These are phyloP conservation scores for Cudoniella acicularis DNA, from an alignment of 495 filamentous ascomycete species.

Conservation along the genomic window DNA sequence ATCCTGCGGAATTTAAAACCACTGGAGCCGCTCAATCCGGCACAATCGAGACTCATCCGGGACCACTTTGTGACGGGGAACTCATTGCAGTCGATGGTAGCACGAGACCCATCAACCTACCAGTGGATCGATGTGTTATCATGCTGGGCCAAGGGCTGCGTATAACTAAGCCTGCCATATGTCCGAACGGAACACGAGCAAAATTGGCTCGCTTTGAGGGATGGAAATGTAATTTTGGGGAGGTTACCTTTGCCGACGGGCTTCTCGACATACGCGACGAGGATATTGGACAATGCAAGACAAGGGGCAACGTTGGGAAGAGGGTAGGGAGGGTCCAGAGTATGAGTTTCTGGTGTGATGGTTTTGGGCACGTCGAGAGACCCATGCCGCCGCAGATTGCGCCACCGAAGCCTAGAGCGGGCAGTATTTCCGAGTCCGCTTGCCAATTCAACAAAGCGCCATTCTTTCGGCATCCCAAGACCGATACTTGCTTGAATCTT, in stretches of 20 bases:
- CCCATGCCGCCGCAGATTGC: neutral
- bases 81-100: neutral
- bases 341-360: neutral
- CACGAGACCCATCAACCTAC: neutral
- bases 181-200: neutral
- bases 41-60: neutral
- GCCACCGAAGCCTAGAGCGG: neutral
- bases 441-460: neutral
- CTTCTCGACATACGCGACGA: neutral
- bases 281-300: neutral
- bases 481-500: neutral
- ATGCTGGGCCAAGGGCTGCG: neutral
- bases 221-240: neutral
- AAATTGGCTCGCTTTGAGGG: neutral
- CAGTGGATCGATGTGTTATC: neutral
- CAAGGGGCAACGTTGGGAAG: neutral
- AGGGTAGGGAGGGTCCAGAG: neutral
- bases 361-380: neutral
- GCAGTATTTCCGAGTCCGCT: neutral
- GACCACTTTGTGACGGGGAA: neutral
- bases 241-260: neutral
- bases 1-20: neutral
- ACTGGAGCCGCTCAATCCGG: neutral
- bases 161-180: neutral
- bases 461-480: neutral